These are phyloP conservation scores for Aspergillus sclerotiicarbonarius DNA, from an alignment of 495 filamentous ascomycete genomes.

Conservation along the genomic window DNA sequence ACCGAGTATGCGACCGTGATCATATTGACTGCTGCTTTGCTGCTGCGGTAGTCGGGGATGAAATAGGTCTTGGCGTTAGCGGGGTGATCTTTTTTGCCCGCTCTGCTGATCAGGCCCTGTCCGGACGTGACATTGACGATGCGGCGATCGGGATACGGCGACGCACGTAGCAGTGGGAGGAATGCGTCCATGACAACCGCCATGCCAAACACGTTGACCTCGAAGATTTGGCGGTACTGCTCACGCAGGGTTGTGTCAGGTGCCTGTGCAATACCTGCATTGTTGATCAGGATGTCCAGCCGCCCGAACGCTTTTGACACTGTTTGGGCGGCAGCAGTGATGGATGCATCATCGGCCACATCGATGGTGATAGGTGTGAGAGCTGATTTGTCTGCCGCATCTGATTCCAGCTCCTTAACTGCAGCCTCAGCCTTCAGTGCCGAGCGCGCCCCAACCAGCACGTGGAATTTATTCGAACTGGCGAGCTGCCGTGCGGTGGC, in stretches of 20 bases:
- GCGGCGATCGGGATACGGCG: slow-evolving; percentile 25
- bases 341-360: slow-evolving; percentile 37
- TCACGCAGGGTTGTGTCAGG: slow-evolving; percentile 26
- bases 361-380: slow-evolving; percentile 36
- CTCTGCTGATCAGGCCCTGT: slow-evolving; percentile 29
- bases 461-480: slow-evolving; percentile 28
- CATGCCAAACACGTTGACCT: slow-evolving; percentile 42
- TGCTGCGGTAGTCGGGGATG: slow-evolving; percentile 25
- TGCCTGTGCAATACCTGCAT: slow-evolving; percentile 37
- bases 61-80: slow-evolving; percentile 7
- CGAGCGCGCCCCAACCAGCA: slow-evolving; percentile 38
- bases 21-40: slow-evolving; percentile 45
- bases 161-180: slow-evolving; percentile 42
- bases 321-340: slow-evolving; percentile 31
- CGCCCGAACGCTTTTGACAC: slow-evolving; percentile 28
- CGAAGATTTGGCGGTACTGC: slow-evolving; percentile 31
- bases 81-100: slow-evolving; percentile 15
- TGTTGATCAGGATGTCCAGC: slow-evolving; percentile 41
- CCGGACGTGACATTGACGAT: slow-evolving; percentile 43
- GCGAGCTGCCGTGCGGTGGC: slow-evolving; percentile 35
- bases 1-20: slow-evolving; percentile 22
- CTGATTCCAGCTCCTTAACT: slow-evolving; percentile 18
- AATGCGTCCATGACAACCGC: slow-evolving; percentile 41
- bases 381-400: slow-evolving; percentile 22
- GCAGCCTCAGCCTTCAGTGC: slow-evolving; percentile 24